Evolutionary conservation across 768 basidiomycete species (phyloP), one percentile per base, ranked within the genome.

Genomic region (Dentipellis sp.): DNA sequence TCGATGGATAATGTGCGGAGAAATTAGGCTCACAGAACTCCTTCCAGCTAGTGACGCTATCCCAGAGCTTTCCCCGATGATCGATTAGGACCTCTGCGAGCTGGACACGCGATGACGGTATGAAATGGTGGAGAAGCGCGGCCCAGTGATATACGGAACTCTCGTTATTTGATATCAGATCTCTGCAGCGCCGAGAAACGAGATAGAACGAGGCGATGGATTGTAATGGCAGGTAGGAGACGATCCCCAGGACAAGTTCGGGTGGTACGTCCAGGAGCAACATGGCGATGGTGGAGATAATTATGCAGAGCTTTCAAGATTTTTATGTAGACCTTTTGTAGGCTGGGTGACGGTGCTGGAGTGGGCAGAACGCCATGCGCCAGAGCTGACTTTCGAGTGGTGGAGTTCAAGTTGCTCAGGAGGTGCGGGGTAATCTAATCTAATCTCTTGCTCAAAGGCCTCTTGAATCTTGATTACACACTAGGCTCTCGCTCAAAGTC

Each of bases 81-180:
- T 64, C 56, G 3, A 42, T 58, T 22, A 62, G 60, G 8, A 71
- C 67, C 35, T 76, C 66, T 16, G 69, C 62, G 22, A 75, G 59
- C 14, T 67, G 35, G 10, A 61, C 58, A 2, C 62, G 55, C 0
- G 59, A 61, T 5, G 69, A 67, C 34, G 65, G 57, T 17, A 75
- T 65, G 64, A 78, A 83, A 22, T 69, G 71, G 59, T 84, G 81
- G 12, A 77, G 62, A 50, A 74, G 57, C 0, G 86, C 81, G 6
- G 80, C 81, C 21, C 77, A 71, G 58, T 75, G 81, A 64, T 81
- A 88, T n/a, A 90, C 72, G 1, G 71, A 62, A 2, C 65, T 65
- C 62, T 80, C 72, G 62, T 90, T 78, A 12, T 58, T 58, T 8
- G 66, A 46, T 39, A 85, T 62, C 56, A 88, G 76, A 16, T 65